phyloP scores from a whole-genome alignment of 2,329 filamentous ascomycete genomes.

The Pseudonectria buxi region DNA sequence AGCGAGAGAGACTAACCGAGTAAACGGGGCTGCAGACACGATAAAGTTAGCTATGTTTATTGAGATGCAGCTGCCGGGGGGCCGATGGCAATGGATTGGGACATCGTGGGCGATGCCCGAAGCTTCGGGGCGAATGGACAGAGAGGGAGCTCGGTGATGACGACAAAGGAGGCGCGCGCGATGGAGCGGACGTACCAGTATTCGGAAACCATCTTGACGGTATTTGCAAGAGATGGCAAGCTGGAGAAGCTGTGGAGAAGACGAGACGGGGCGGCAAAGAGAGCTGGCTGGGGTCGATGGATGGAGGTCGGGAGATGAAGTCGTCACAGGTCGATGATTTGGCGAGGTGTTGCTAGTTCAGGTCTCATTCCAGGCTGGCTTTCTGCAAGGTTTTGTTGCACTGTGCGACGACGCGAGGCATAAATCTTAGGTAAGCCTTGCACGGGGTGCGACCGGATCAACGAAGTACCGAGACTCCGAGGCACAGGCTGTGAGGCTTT shows the following conservation, averaged over 20 bases:
- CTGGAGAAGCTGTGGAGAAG: constrained; percentile 7
- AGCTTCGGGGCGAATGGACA: constrained; percentile 23
- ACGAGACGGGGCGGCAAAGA: constrained; percentile 12
- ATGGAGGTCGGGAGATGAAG: constrained; percentile 14
- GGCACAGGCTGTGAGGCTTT: constrained; percentile 1
- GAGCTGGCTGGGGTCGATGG: constrained; percentile 7
- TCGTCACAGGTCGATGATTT: constrained; percentile 22
- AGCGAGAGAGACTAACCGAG: constrained; percentile 69
- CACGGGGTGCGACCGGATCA: constrained; percentile 14
- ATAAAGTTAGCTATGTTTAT: constrained; percentile 37
- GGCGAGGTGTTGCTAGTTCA: constrained; percentile 28
- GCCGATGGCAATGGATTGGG: constrained; percentile 4
- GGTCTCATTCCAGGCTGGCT: constrained; percentile 34
- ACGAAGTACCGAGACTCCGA: constrained; percentile 5
- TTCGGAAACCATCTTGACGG: constrained; percentile 66
- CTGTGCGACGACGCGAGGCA: constrained; percentile 20
- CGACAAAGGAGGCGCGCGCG: constrained; percentile 23
- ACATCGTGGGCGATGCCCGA: constrained; percentile 15
- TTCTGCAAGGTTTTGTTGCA: constrained; percentile 38
- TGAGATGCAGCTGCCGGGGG: constrained; percentile 2
- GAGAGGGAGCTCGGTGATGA: constrained; percentile 24
- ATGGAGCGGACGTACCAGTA: constrained; percentile 61
- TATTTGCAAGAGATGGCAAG: constrained; percentile 18
- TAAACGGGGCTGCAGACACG: constrained; percentile 74
- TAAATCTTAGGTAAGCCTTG: constrained; percentile 17